Evolutionary conservation across 202 grass and related monocot genomes (phyloP), one percentile per base, ranked within the genome.

Genomic region (Digitaria exilis): DNA sequence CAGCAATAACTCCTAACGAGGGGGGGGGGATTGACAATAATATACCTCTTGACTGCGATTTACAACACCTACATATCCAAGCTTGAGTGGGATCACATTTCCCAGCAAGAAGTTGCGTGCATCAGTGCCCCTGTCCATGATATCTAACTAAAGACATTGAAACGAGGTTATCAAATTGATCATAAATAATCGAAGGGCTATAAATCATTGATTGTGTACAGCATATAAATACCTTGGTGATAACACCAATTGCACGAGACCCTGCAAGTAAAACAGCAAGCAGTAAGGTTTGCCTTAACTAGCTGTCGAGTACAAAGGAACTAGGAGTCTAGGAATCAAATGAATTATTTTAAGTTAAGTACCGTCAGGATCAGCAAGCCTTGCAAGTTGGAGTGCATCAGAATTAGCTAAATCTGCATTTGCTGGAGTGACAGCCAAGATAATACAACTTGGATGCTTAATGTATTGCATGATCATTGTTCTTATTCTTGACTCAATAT

Each of bases 51-150:
- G 96, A 80, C 96, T 98, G 48, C 96, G 90, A 88, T 98, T 98
- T 31, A 98, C 89, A 3, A 98, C 75, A 43, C 93, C 96, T 22
- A 96, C 91, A 90, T 98, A 98, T 78, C 96, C 96, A 76, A 96
- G 87, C 54, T 78, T 86, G 17, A 98, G 89, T 44, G 96, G 96
- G 37, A 98, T 90, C 52, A 94, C 84, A 92, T 98, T 98, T 87
- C 96, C 96, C 57, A 94, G 79, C 60, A 98, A 90, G 75, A 98
- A 96, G 66, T 96, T 98, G 22, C 96, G 85, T 61, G 96, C 91
- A 94, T 98, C 96, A 69, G 96, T 94, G 60, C 96, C 96, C 87
- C 96, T 92, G 75, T 96, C 96, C 96, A 98, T 98, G 87, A 98
- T 98, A 89, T 98, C 96, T 90, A 98, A 84, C 93, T 98, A 89